Conservation (phyloP, 805 yeast genomes). For the Komagataella mondaviorum region DNA sequence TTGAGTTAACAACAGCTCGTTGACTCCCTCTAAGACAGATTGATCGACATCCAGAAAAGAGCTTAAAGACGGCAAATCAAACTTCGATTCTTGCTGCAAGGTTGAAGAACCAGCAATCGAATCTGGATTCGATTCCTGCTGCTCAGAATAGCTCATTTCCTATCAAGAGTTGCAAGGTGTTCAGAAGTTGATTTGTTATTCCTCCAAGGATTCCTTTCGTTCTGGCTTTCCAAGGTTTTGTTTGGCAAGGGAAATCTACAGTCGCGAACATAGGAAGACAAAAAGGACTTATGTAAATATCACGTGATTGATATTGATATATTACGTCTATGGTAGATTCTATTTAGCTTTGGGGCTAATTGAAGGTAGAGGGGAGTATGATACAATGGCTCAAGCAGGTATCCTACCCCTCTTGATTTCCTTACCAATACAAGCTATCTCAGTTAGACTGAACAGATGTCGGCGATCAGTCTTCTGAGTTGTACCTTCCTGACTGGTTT, state of each 20-base stretch:
- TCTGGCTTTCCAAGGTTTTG: background rate
- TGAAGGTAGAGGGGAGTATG: background rate
- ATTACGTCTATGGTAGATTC: background rate
- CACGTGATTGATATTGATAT: background rate
- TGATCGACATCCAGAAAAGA: conserved; percentile 20
- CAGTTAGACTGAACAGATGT: conserved; percentile 20
- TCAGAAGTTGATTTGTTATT: background rate
- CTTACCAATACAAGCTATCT: too few relatives aligned
- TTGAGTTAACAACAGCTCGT: conserved; percentile 10
- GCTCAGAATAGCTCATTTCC: background rate
- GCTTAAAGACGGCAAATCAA: conserved; percentile 11
- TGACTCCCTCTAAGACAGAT: conserved; percentile 10
- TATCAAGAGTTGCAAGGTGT: background rate
- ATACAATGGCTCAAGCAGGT: background rate
- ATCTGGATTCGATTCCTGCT: background rate
- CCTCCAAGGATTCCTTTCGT: background rate
- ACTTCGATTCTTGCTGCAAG: background rate
- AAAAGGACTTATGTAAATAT: too few relatives aligned
- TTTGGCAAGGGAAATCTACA: background rate
- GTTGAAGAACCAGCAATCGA: background rate
- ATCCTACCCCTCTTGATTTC: background rate
- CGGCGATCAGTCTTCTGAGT: conserved; percentile 40
- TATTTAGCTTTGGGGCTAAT: background rate
- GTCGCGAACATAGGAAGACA: background rate
- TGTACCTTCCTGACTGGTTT: conserved; percentile 75